Base-by-base conservation (phyloP, 2,329 filamentous ascomycete genomes). In the Epichloe brachyelytri region DNA sequence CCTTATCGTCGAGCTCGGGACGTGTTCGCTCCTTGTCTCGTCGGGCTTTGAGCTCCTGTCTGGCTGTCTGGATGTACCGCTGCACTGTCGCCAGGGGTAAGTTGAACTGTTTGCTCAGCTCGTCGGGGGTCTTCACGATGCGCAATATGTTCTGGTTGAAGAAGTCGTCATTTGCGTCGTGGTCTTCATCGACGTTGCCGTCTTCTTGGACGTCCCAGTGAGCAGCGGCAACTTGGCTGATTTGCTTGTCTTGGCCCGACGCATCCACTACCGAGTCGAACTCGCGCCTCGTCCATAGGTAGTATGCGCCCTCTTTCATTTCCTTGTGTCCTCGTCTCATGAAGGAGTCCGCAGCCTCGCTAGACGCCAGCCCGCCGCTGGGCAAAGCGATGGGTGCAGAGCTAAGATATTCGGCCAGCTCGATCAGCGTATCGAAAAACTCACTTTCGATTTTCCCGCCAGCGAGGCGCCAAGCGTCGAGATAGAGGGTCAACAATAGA, bases 91-190 rank as follows among this genome's bases (percentile, higher is more conserved):
- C 76, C 51, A 83, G 79, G 0, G 83, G 76, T 14, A 91, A 73
- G 1, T 81, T 83, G 59, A 95, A 86, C 58, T 93, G 83, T 51
- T 79, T 79, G 14, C 85, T 83, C 7, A 98, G 73, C 45, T 85
- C 80, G 19, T 77, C 74, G 0, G 82, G 75, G 0, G 83, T 85
- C 54, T 78, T 81, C 37, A 78, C 78, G 26, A 95, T 76, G 38
- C 82, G 80, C 2, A 96, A 69, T 5, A 95, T 89, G 62, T 97
- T 98, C 63, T 95, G 88, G 60, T 91, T 89, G 61, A 95, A 84
- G 54, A 97, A 91, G 62, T 97, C 91, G 62, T 97, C 91, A 60
- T 95, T 86, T 0, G 87, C 84, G 62, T 98, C 93, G 58, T 91
- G 82, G 51, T 84, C 79, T 3, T 83, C 81, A 36, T 83, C 79